These are phyloP conservation scores for Eutrema japonicum DNA, from an alignment of 345 rosid species.

Conservation along the genomic window DNA sequence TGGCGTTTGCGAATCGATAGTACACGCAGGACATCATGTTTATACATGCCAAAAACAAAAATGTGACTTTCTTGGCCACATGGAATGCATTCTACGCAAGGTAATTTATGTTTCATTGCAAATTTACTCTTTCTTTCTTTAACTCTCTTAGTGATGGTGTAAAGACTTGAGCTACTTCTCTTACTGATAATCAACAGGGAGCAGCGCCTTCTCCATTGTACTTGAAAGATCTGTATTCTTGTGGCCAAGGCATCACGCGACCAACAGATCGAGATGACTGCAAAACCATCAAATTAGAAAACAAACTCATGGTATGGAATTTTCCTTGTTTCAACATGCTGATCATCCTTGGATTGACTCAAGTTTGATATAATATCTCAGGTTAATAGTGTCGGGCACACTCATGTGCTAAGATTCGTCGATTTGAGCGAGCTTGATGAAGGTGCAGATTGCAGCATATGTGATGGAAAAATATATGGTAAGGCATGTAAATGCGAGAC, in stretches of 20 bases:
- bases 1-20: conserved; percentile 27
- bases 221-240: conserved; percentile 4
- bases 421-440: neutral
- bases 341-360: neutral
- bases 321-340: neutral
- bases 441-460: neutral
- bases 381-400: neutral
- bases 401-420: neutral
- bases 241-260: neutral
- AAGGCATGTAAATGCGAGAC: conserved; percentile 1
- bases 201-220: neutral
- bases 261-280: neutral
- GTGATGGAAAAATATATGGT: neutral
- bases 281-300: neutral
- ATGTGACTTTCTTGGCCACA: conserved; percentile 38
- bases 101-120: neutral
- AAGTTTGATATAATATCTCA: neutral
- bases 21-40: conserved; percentile 11
- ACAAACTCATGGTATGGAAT: neutral
- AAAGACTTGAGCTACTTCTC: neutral
- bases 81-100: conserved; percentile 37
- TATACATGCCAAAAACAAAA: conserved; percentile 28
- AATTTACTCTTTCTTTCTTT: neutral
- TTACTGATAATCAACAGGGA: neutral
- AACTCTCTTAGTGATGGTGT: neutral